Evolutionary conservation across 1,284 basidiomycete genomes (phyloP), one percentile per base, ranked within the genome.

Genomic region (Sanghuangporus baumii): DNA sequence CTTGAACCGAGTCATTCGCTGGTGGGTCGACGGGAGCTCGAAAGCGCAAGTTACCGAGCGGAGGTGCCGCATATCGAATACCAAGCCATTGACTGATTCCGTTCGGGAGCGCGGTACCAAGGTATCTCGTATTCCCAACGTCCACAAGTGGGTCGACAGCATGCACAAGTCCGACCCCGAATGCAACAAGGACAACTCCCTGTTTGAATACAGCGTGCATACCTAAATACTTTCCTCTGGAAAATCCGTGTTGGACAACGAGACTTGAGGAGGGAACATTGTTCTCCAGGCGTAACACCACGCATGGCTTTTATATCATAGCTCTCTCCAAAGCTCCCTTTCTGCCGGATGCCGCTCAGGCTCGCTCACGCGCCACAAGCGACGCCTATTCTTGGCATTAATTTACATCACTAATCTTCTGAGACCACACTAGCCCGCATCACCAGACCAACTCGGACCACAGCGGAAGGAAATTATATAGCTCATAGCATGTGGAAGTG

Each of bases 61-160:
- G 72, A 5, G 72, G 69, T 12, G 67, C 66, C n/a, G 72, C 72
- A 57, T 66, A 74, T 7, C 71, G 72, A 8, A 74, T 68, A 5
- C 71, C 72, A 16, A 73, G 66, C 59, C 66, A 69, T 55, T 66
- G 63, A 52, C 60, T 67, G 18, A 67, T 57, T 9, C 67, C 67
- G 38, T 66, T 68, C n/a, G 60, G 56, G 7, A 65, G 65, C 23
- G 62, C 51, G 9, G 63, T 67, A 16, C 67, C 67, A 50, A 61
- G 57, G 37, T 68, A 67, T n/a, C 41, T 63, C 8, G 66, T 63
- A 46, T 67, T 65, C 18, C 63, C 67, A 3, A 67, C 59, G 52
- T 67, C 61, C 12, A 68, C 67, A 31, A 65, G 54, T 26, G 66
- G 64, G 36, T 61, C 59, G 16, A 64, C 63, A 20, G 55, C 59